Percentiles rank a stretch among this genome's conserved stretches.
Conservation (phyloP, 805 yeast genomes). For the Yarrowia sp. region DNA sequence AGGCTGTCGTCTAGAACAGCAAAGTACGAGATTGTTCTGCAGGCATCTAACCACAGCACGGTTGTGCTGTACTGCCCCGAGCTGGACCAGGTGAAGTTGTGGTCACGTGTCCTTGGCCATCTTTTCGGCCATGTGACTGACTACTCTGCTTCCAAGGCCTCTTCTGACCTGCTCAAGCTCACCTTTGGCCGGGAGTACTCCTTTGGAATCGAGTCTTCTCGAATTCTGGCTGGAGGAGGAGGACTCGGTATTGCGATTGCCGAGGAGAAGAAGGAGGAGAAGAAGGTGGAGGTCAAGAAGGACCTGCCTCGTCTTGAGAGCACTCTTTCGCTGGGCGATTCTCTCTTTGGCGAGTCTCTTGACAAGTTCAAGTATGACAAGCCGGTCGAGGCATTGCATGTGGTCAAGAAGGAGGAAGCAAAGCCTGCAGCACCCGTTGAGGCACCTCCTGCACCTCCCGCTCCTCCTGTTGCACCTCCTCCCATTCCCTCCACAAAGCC, state of each 20-base stretch:
- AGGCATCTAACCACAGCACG: constrained; percentile 16
- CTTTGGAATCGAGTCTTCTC: constrained; percentile 8
- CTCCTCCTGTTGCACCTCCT: background rate
- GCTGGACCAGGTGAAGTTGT: constrained; percentile 11
- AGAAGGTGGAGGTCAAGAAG: background rate
- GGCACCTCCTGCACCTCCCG: background rate
- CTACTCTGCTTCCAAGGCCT: constrained; percentile 15
- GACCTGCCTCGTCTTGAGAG: background rate
- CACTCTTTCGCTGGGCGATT: constrained; percentile 4
- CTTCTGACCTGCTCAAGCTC: background rate
- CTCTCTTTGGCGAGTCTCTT: constrained; percentile 8
- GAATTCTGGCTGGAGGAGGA: constrained; percentile 3
- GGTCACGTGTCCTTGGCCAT: constrained; percentile 8
- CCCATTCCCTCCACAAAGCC: background rate
- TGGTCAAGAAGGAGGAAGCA: background rate
- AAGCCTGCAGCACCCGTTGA: background rate
- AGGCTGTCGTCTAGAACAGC: constrained; percentile 7
- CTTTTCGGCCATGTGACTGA: constrained; percentile 26
- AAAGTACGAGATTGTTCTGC: constrained; percentile 19
- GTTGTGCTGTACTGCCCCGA: constrained; percentile 23
- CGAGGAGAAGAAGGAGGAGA: background rate
- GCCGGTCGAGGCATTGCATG: constrained; percentile 1
- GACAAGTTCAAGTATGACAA: constrained; percentile 19
- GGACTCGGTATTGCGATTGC: constrained; percentile 11
- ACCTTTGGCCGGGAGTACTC: constrained; percentile 24